Conservation (phyloP, 139 green algal genomes). For the Volvox reticuliferus region DNA sequence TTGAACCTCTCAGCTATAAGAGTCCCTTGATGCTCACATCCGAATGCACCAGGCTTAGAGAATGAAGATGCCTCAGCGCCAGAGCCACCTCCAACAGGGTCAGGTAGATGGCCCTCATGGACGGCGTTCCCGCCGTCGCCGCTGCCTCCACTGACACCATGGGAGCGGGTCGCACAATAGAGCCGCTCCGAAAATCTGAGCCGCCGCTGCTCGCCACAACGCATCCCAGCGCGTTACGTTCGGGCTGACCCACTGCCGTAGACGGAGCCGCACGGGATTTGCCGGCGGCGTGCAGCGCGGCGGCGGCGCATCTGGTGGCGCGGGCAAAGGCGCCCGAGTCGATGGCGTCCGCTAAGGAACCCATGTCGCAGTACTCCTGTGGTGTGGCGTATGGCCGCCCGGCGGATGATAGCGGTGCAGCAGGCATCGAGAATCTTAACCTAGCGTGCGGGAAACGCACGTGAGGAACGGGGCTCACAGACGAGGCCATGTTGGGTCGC, state of each 20-base stretch:
- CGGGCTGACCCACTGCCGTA: not conserved
- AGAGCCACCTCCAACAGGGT: constrained; percentile 62
- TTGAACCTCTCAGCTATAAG: too few relatives aligned
- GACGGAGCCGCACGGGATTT: not conserved
- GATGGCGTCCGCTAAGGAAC: constrained; percentile 50
- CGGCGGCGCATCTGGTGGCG: not conserved
- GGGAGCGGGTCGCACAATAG: not conserved
- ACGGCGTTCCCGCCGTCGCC: constrained; percentile 1
- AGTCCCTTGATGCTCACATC: not conserved
- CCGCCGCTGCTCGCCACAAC: not conserved
- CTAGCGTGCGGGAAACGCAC: not conserved
- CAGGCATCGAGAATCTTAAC: not conserved
- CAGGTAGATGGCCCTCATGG: constrained; percentile 46
- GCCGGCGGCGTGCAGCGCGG: not conserved
- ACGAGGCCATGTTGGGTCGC: not conserved
- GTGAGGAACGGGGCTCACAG: not conserved
- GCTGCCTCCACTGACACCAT: not conserved
- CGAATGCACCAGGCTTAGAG: constrained; percentile 29
- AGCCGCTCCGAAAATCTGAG: not conserved
- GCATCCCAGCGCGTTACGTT: not conserved
- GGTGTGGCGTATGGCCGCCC: too few relatives aligned
- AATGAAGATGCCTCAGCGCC: constrained; percentile 70
- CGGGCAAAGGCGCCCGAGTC: constrained; percentile 32
- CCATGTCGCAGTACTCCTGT: constrained; percentile 52
- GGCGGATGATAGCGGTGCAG: too few relatives aligned